Evolutionary conservation across 305 asterid genomes (phyloP), one percentile per base, ranked within the genome.

Genomic region (Stenogyne calaminthoides): DNA sequence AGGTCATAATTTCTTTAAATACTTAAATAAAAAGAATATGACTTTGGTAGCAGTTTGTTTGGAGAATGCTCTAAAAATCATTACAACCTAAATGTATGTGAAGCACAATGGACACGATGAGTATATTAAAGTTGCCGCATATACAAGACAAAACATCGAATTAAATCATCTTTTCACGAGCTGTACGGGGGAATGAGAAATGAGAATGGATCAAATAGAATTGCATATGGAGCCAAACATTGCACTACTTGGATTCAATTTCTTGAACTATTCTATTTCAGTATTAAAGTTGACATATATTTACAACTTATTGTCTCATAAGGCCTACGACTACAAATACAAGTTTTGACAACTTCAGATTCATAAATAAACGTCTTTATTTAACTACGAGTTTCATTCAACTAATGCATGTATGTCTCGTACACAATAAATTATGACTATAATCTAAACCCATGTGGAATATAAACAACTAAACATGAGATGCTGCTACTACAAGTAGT

Each of bases 391-490:
- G 55, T 36, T 75, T 16, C 34, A 68, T 67, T 40, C 40, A 44
- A 9, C 70, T 27, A 34, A 19, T 27, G 77, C 12, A 19, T 39
- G 37, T 25, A 19, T 42, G 59, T 64, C 70, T 63, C 59, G 39
- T 74, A 75, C 22, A 59, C 47, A 69, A 27, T 5, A 70, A 54
- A 58, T 64, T 27, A 46, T 20, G 49, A 59, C 14, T 37, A 70
- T 42, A n/a, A 16, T 71, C 20, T 9, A 56, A 16, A 68, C 57
- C 25, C 36, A 49, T 14, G 34, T 18, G 69, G 49, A 59, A 63
- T 72, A 67, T 16, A 64, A 59, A 73, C 46, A 54, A 64, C 72
- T 65, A 55, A 60, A 58, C 72, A 69, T 22, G 63, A 59, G 64
- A 60, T 46, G 12, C 37, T 72, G 67, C 61, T 25, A 8, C 69